Evolutionary conservation across 1,284 basidiomycete species (phyloP), one percentile per base, ranked within the genome.

Genomic region (Malassezia nana): DNA sequence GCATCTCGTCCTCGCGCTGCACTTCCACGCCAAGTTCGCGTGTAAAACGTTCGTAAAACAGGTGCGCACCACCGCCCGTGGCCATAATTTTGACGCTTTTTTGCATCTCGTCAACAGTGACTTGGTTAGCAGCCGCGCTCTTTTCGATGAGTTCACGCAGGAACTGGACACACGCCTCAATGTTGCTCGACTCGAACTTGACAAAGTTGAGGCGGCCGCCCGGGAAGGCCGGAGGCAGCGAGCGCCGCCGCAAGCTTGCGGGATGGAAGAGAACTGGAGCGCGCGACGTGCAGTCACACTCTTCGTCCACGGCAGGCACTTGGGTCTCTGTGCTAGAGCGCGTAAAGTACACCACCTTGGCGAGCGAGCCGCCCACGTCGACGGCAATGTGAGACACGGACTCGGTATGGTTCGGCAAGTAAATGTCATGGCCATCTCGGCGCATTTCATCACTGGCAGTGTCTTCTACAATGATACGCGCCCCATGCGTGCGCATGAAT

Each of bases 181-280:
- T 86, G 66, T 89, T 81, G 62, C 85, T 83, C 52, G 94, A 98
- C 77, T 99, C 87, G 77, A 95, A 98, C 35, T 92, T 86, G 76
- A 88, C 87, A 74, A 98, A 99, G 77, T 98, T 98, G 72, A 99
- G 83, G 35, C 90, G 86, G 5, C 94, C 94, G 20, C 94, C 94
- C 0, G 94, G 70, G 32, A 74, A 49, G 2, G 57, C 52, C 12
- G 65, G 45, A 4, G 70, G 71, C 8, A 74, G 55, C 6, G 68
- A 70, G 32, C 70, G 59, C 2, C 67, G 58, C 13, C 49, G 43
- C 35, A 56, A 33, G 6, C 43, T 46, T 16, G 26, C 20, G 0
- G 53, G 47, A 32, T 50, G n/a, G 62, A 63, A 13, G 58, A 57
- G 32, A 22, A 46, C 3, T 12, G 32, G 24, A 24, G 30, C 22